Conservation (phyloP, 1,284 basidiomycete genomes). For the Apiotrichum mycotoxinovorans region DNA sequence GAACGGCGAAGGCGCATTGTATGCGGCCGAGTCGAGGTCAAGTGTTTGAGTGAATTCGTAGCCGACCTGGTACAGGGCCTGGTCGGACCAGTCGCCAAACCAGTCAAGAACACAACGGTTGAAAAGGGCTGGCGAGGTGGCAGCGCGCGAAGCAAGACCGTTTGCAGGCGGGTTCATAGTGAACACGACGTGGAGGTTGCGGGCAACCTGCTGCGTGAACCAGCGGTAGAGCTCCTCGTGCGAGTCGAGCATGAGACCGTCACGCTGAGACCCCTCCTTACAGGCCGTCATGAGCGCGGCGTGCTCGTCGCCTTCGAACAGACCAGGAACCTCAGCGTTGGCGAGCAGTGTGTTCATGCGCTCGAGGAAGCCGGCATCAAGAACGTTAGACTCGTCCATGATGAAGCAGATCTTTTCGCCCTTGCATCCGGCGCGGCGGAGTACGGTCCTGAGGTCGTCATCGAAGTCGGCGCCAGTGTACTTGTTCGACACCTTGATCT, state of each 20-base stretch:
- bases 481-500: slow-evolving; percentile 98
- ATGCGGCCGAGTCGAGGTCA: slow-evolving; percentile 80
- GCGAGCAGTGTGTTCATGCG: slow-evolving; percentile 98
- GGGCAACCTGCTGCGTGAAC: slow-evolving; percentile 95
- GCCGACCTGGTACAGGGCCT: slow-evolving; percentile 94
- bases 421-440: slow-evolving; percentile 92
- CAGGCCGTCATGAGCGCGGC: slow-evolving; percentile 95
- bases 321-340: slow-evolving; percentile 98
- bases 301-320: slow-evolving; percentile 98
- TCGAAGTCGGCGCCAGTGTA: slow-evolving; percentile 99
- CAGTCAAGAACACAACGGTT: slow-evolving; percentile 97
- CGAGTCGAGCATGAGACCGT: slow-evolving; percentile 96
- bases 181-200: slow-evolving; percentile 95
- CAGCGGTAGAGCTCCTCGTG: slow-evolving; percentile 94
- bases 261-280: slow-evolving; percentile 96
- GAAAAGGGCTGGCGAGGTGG: slow-evolving; percentile 95
- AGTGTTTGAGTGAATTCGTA: slow-evolving; percentile 89
- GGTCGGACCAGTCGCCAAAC: slow-evolving; percentile 98
- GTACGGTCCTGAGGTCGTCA: slow-evolving; percentile 88
- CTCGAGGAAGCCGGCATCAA: slow-evolving; percentile 97
- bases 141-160: slow-evolving; percentile 88
- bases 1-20: slow-evolving; percentile 73
- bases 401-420: slow-evolving; percentile 99
- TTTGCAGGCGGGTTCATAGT: slow-evolving; percentile 99
- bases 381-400: slow-evolving; percentile 99